Evolutionary conservation across 1,284 basidiomycete species (phyloP).

Genomic region (Pseudozyma sp.): DNA sequence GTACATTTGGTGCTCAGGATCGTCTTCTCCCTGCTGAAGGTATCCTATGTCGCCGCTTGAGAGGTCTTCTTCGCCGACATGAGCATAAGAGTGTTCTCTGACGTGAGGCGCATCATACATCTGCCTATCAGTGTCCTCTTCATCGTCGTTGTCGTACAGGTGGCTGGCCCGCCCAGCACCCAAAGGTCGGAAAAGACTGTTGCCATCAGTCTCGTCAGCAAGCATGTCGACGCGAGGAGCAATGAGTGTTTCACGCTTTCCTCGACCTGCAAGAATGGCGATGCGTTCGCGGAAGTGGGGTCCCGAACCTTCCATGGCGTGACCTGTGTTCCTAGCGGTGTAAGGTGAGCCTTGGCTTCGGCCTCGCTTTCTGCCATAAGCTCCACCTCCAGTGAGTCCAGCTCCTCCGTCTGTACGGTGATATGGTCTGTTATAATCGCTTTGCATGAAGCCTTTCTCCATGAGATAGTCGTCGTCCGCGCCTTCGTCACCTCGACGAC

Average conservation of each 20-base stretch:
- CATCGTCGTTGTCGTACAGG: conserved; percentile 20
- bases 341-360: conserved; percentile 31
- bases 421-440: conserved; percentile 37
- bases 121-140: conserved; percentile 32
- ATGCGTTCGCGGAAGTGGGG: conserved; percentile 57
- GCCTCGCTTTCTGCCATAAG: conserved; percentile 25
- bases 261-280: conserved; percentile 55
- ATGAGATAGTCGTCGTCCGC: conserved; percentile 47
- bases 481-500: conserved; percentile 17
- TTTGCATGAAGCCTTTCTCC: conserved; percentile 42
- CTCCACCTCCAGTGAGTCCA: conserved; percentile 15
- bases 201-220: conserved; percentile 57
- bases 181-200: conserved; percentile 22
- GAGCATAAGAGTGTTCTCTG: conserved; percentile 36
- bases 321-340: conserved; percentile 54
- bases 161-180: conserved; percentile 2
- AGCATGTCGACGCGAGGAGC: conserved; percentile 65
- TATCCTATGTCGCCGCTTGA: conserved; percentile 40
- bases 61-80: conserved; percentile 32
- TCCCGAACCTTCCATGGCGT: conserved; percentile 61
- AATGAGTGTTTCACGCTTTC: conserved; percentile 23
- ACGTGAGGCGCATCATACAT: conserved; percentile 21
- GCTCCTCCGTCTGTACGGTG: conserved; percentile 21
- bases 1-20: conserved; percentile 27
- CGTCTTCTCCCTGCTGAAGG: conserved; percentile 14